A percentile compares a stretch with the other conserved stretches of the same genome.
These are phyloP conservation scores for Ramaria rubella DNA, from an alignment of 768 basidiomycete genomes.

Conservation along the genomic window DNA sequence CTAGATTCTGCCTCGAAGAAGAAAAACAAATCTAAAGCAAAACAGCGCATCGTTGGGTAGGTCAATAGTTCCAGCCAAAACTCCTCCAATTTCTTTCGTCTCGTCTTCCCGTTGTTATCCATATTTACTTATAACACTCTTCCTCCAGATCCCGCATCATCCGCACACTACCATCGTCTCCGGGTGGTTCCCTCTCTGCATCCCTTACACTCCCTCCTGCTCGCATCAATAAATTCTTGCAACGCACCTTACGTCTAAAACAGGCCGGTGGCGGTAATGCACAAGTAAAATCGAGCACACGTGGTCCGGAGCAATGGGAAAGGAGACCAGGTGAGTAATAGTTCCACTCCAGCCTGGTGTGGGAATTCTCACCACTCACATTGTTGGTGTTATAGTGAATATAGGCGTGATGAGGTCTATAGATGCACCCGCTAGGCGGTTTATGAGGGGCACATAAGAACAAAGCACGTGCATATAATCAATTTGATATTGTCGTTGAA, in stretches of 20 bases:
- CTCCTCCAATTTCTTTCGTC: neutral
- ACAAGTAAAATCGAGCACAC: conserved; percentile 29
- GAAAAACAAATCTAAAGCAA: conserved; percentile 24
- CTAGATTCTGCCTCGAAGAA: conserved; percentile 3
- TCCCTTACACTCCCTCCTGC: conserved; percentile 39
- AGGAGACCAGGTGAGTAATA: conserved; percentile 47
- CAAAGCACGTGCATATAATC: neutral
- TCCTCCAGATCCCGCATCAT: conserved; percentile 45
- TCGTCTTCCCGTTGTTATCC: neutral
- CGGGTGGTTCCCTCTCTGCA: conserved; percentile 30
- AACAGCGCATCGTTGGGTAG: conserved; percentile 54
- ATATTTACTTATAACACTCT: neutral
- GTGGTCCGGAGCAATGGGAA: conserved; percentile 57
- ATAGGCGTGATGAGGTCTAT: neutral
- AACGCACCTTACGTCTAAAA: conserved; percentile 44
- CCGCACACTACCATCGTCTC: conserved; percentile 34
- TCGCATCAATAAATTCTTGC: conserved; percentile 45
- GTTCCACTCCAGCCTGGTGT: neutral
- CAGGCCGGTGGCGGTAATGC: conserved; percentile 21
- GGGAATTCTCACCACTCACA: neutral
- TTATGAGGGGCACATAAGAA: neutral
- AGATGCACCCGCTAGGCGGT: neutral
- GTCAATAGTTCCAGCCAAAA: conserved; percentile 17
- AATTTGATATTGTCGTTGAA: neutral
- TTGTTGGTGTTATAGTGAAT: neutral